Evolutionary conservation across 148 eudicot species (phyloP).

Genomic region (Cornus suecica): DNA sequence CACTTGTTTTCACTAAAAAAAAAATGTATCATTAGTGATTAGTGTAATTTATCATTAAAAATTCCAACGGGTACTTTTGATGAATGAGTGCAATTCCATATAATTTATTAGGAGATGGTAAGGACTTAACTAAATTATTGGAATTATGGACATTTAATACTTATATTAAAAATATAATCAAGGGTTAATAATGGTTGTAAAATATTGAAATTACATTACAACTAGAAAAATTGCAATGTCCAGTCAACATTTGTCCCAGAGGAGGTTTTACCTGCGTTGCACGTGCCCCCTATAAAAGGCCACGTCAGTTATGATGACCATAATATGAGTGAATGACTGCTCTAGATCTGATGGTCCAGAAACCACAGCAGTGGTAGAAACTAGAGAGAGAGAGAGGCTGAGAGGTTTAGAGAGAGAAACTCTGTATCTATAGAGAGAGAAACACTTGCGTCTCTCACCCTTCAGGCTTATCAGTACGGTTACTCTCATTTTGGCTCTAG

Average conservation of each 20-base stretch:
- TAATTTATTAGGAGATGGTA: too few relatives aligned
- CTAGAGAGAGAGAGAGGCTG: not conserved
- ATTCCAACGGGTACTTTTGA: too few relatives aligned
- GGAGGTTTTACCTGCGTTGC: not conserved
- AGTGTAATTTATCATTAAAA: too few relatives aligned
- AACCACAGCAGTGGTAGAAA: not conserved
- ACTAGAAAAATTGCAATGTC: not conserved
- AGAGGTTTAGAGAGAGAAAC: not conserved
- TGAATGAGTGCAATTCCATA: too few relatives aligned
- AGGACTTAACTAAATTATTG: too few relatives aligned
- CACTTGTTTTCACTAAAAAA: too few relatives aligned
- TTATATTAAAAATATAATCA: not conserved
- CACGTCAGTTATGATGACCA: not conserved
- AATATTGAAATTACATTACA: not conserved
- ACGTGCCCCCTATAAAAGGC: slow-evolving; percentile 6
- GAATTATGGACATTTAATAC: too few relatives aligned
- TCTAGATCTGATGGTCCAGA: not conserved
- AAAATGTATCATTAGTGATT: too few relatives aligned
- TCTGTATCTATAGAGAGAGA: not conserved
- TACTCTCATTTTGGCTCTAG: not conserved
- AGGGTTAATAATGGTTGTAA: not conserved
- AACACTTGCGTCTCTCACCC: not conserved
- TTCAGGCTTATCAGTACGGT: slow-evolving; percentile 13
- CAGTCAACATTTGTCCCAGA: not conserved
- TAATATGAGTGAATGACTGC: too few relatives aligned